phyloP scores from a whole-genome alignment of 2,329 filamentous ascomycete species.

The Conoideocrella luteorostrata region DNA sequence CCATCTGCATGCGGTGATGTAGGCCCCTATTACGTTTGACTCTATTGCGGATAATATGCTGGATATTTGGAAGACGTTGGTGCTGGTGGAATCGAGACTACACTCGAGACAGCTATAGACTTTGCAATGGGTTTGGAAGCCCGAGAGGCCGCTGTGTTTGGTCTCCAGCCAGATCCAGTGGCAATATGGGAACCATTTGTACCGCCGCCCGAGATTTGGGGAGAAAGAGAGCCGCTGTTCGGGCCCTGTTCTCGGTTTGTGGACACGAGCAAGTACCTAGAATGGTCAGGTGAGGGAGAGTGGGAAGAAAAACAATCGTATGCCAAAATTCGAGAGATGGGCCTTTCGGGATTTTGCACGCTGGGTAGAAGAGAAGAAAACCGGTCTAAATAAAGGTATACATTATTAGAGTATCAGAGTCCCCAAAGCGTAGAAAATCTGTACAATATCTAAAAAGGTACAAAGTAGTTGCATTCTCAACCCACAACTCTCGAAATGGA shows the following conservation, averaged over 20 bases:
- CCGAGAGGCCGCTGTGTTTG: slow-evolving; percentile 9
- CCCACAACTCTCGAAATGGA: too few relatives aligned
- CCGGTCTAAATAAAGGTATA: too few relatives aligned
- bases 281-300: too few relatives aligned
- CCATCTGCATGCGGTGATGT: too few relatives aligned
- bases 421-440: too few relatives aligned
- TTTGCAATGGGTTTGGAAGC: slow-evolving; percentile 10
- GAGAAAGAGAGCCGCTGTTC: not conserved
- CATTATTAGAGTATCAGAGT: too few relatives aligned
- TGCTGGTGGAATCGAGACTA: not conserved
- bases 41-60: not conserved
- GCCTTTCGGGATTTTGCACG: too few relatives aligned
- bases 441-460: too few relatives aligned
- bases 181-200: not conserved
- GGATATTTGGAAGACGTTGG: not conserved
- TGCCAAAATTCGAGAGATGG: too few relatives aligned
- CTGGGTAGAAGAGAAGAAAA: too few relatives aligned
- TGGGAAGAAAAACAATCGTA: too few relatives aligned
- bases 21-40: slow-evolving; percentile 13
- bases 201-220: not conserved
- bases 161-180: not conserved
- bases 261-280: not conserved
- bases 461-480: too few relatives aligned
- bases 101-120: slow-evolving; percentile 9
- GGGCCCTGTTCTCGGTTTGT: not conserved